Percentiles rank a stretch among this genome's conserved stretches.
phyloP scores from a whole-genome alignment of 2,329 filamentous ascomycete genomes.

The Aspergillus phoenicis region DNA sequence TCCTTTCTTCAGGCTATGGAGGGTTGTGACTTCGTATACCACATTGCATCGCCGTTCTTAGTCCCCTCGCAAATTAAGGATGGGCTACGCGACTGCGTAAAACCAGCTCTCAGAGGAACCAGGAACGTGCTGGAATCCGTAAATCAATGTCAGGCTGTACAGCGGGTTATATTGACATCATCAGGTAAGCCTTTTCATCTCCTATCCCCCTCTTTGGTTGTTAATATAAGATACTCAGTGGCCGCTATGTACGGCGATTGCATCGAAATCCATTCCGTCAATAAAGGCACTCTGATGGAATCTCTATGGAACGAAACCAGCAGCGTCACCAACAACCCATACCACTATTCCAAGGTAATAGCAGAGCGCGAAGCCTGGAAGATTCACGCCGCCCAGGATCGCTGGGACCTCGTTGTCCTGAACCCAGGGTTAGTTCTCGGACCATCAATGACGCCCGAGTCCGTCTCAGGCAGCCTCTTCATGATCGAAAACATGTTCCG shows the following conservation, averaged over 20 bases:
- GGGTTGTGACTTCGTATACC: constrained; percentile 36
- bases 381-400: constrained; percentile 21
- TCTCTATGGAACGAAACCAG: constrained; percentile 30
- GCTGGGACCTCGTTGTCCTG: constrained; percentile 32
- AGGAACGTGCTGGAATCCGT: constrained; percentile 30
- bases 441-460: constrained; percentile 22
- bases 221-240: constrained; percentile 2
- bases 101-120: constrained; percentile 31
- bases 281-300: constrained; percentile 23
- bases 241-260: constrained; percentile 31
- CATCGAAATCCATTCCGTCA: constrained; percentile 25
- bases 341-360: constrained; percentile 31
- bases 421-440: constrained; percentile 31
- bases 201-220: too few species aligned
- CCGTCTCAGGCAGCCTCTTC: constrained; percentile 30
- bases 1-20: constrained; percentile 33
- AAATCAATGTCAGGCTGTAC: constrained; percentile 25
- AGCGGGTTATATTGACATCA: constrained; percentile 32
- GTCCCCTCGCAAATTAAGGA: constrained; percentile 29
- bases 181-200: not conserved
- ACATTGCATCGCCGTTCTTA: constrained; percentile 41
- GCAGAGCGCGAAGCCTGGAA: constrained; percentile 34
- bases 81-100: constrained; percentile 28
- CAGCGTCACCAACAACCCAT: constrained; percentile 29
- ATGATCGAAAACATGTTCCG: constrained; percentile 29